A percentile compares a stretch with the other conserved stretches of the same genome.
These are phyloP conservation scores for Violaceomyces palustris DNA, from an alignment of 1,284 basidiomycete genomes.

Conservation along the genomic window DNA sequence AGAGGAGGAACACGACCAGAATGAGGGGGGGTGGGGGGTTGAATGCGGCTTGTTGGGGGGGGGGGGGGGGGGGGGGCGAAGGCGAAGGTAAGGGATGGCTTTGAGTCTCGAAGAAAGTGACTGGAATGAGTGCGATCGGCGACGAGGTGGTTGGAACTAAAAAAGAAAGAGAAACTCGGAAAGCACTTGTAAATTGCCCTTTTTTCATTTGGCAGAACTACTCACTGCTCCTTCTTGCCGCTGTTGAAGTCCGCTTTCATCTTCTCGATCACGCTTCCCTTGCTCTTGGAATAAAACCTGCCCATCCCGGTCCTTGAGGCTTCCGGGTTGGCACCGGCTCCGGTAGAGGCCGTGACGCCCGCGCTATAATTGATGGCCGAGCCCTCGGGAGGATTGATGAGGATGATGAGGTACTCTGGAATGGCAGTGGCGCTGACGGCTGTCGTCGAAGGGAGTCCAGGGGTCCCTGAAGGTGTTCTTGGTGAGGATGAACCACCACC, in stretches of 20 bases:
- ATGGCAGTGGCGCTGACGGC: constrained; percentile 3
- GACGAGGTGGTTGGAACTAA: too few species aligned
- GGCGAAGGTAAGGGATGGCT: too few species aligned
- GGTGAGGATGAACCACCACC: neutral
- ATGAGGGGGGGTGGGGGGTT: too few species aligned
- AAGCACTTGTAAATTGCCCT: too few species aligned
- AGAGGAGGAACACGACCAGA: too few species aligned
- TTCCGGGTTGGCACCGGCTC: constrained; percentile 67
- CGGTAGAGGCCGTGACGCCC: constrained; percentile 56
- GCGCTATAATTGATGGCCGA: neutral
- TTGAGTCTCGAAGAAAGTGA: too few species aligned
- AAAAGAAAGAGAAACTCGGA: too few species aligned
- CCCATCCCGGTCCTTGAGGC: constrained; percentile 29
- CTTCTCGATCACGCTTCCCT: constrained; percentile 80
- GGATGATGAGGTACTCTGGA: constrained; percentile 48
- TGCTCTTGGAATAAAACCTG: constrained; percentile 67
- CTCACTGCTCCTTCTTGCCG: constrained; percentile 74
- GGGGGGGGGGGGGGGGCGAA: too few species aligned
- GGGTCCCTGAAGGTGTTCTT: neutral
- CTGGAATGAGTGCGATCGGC: too few species aligned
- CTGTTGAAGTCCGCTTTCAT: constrained; percentile 86
- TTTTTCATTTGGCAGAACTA: too few species aligned
- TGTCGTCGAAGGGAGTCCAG: neutral
- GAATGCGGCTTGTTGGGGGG: too few species aligned
- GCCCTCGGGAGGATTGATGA: constrained; percentile 40